Conservation (phyloP, 2,329 filamentous ascomycete species). For the Fusarium begoniae region DNA sequence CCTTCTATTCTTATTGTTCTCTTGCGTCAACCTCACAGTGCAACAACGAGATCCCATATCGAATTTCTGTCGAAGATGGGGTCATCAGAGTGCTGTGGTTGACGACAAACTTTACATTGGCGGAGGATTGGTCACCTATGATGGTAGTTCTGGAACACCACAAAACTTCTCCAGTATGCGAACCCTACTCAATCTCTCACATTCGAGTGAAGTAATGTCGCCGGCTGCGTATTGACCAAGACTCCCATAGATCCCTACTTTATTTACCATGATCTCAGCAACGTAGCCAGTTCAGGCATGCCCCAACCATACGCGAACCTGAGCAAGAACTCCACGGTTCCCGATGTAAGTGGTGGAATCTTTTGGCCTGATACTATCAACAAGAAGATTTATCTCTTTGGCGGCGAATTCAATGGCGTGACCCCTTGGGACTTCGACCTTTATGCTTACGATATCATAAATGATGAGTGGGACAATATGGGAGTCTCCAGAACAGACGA, state of each 20-base stretch:
- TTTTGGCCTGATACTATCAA: constrained; percentile 71
- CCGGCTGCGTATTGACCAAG: constrained; percentile 6
- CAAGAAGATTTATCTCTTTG: constrained; percentile 70
- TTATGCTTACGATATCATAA: constrained; percentile 66
- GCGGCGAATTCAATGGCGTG: constrained; percentile 64
- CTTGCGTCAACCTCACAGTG: constrained; percentile 31
- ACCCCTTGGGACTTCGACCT: constrained; percentile 59
- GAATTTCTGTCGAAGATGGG: constrained; percentile 64
- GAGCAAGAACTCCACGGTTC: constrained; percentile 67
- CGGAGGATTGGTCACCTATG: constrained; percentile 67
- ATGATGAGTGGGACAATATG: constrained; percentile 64
- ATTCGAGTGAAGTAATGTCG: background rate
- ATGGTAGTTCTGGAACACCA: constrained; percentile 56
- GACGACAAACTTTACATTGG: constrained; percentile 70
- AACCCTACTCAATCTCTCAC: background rate
- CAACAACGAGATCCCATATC: constrained; percentile 60
- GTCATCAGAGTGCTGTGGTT: constrained; percentile 69
- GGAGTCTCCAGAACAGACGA: constrained; percentile 46
- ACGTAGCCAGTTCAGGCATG: constrained; percentile 54
- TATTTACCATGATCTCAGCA: constrained; percentile 65
- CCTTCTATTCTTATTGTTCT: constrained; percentile 32
- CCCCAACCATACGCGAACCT: constrained; percentile 66
- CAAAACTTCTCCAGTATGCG: constrained; percentile 66
- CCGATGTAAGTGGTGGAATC: constrained; percentile 54
- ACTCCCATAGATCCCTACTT: constrained; percentile 45